Conservation (phyloP, 2,329 filamentous ascomycete species). For the Colletotrichum sp. region DNA sequence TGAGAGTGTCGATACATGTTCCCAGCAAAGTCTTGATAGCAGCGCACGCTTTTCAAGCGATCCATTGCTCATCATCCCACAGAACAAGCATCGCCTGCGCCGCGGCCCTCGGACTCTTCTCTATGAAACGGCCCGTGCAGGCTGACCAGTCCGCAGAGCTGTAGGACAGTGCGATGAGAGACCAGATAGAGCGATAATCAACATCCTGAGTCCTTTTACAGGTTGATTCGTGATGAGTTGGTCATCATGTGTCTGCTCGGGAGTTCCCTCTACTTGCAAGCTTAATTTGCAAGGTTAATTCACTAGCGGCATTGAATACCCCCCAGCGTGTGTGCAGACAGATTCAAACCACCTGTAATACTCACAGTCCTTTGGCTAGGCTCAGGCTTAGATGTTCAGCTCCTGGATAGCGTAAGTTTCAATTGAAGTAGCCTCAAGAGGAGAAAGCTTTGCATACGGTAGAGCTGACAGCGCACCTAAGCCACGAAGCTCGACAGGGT, state of each 20-base stretch:
- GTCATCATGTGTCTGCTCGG: background rate
- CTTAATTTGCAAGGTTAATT: background rate
- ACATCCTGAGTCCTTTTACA: background rate
- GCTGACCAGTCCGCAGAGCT: background rate
- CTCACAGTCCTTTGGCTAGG: background rate
- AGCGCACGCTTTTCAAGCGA: background rate
- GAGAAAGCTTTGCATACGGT: background rate
- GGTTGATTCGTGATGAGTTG: background rate
- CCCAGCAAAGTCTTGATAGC: background rate
- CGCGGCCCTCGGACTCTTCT: background rate
- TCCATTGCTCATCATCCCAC: background rate
- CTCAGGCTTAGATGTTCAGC: background rate
- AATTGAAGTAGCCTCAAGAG: background rate
- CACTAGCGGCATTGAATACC: background rate
- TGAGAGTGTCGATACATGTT: background rate
- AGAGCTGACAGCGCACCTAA: background rate
- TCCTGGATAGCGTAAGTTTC: too few species aligned
- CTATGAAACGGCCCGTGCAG: background rate
- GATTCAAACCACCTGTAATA: background rate
- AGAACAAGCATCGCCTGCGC: background rate
- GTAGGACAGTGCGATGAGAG: background rate
- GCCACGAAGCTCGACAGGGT: background rate
- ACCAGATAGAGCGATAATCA: background rate
- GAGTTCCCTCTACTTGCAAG: background rate
- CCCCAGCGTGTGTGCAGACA: background rate